A percentile compares a stretch with the other conserved stretches of the same genome.
These are phyloP conservation scores for Entrophospora sp. DNA, from an alignment of 192 early-diverging fungal species.

Conservation along the genomic window DNA sequence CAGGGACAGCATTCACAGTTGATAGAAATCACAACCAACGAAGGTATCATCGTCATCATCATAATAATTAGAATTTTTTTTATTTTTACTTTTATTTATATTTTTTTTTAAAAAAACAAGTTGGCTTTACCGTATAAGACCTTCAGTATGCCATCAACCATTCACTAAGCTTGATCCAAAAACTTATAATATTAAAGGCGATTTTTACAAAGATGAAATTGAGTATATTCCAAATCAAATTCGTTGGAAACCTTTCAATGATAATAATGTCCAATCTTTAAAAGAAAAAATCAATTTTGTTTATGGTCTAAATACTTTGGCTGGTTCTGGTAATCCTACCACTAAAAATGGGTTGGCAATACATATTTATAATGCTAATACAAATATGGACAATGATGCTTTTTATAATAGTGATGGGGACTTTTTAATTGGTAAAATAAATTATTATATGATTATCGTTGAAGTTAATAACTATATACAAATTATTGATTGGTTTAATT, in stretches of 20 bases:
- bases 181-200: conserved; percentile 43
- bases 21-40: conserved; percentile 68
- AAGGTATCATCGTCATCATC: conserved; percentile 30
- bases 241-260: conserved; percentile 89
- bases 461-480: no score
- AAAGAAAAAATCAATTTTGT: conserved; percentile 80
- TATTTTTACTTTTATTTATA: no score
- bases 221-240: conserved; percentile 75
- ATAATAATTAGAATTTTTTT: background rate
- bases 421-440: conserved; percentile 72
- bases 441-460: background rate
- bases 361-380: conserved; percentile 72
- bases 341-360: conserved; percentile 72
- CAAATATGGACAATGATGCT: conserved; percentile 64
- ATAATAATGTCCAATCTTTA: conserved; percentile 48
- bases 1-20: conserved; percentile 82
- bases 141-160: conserved; percentile 76
- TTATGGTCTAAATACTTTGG: conserved; percentile 71
- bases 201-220: conserved; percentile 46
- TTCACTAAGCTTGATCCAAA: conserved; percentile 35
- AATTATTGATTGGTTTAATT: background rate
- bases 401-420: conserved; percentile 91
- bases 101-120: no score
- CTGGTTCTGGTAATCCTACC: conserved; percentile 75
- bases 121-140: conserved; percentile 94